phyloP scores from a whole-genome alignment of 495 filamentous ascomycete genomes.

The Xylaria scruposa region DNA sequence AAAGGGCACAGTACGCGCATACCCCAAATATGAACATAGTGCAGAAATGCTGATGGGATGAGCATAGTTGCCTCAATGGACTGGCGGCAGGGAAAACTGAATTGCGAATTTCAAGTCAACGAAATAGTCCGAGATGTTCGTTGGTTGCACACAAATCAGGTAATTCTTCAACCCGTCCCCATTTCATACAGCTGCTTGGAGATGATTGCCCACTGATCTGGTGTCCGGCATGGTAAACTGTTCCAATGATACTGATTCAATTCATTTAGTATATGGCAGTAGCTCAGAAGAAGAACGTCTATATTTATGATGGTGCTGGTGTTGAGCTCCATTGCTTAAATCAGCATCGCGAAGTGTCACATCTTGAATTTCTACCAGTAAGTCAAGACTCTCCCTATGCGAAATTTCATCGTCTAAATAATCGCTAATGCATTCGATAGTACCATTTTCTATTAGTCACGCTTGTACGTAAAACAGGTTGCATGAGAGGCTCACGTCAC shows the following conservation, averaged over 20 bases:
- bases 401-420: neutral
- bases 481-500: constrained; percentile 22
- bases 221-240: neutral
- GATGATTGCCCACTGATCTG: neutral
- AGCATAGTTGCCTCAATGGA: constrained; percentile 84
- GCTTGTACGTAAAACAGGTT: constrained; percentile 59
- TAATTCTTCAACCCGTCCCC: neutral
- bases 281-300: constrained; percentile 94
- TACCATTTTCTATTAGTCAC: constrained; percentile 95
- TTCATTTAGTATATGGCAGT: constrained; percentile 75
- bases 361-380: constrained; percentile 88
- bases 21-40: neutral
- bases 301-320: constrained; percentile 88
- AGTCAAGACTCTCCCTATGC: neutral
- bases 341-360: constrained; percentile 89
- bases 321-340: constrained; percentile 90
- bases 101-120: constrained; percentile 85
- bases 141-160: constrained; percentile 94
- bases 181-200: neutral
- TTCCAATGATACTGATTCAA: constrained; percentile 15
- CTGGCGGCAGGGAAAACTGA: constrained; percentile 89
- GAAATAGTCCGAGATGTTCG: constrained; percentile 89
- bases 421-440: constrained; percentile 12
- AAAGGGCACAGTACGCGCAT: constrained; percentile 73
- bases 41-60: neutral